These are phyloP conservation scores for Synchytrium microbalum DNA, from an alignment of 371 early-diverging fungal genomes.

Conservation along the genomic window DNA sequence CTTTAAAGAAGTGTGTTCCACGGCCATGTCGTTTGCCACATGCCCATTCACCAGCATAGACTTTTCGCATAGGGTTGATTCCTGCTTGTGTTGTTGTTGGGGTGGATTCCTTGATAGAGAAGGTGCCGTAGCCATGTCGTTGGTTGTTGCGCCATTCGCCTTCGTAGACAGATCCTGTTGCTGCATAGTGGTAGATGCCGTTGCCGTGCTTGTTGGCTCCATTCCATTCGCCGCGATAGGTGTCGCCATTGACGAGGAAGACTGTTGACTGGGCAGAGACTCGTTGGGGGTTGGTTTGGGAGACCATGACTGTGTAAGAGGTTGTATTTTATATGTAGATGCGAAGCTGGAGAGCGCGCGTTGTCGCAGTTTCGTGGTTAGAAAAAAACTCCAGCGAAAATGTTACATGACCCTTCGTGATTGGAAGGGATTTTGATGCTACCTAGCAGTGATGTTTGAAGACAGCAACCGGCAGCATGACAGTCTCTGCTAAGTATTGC, in stretches of 20 bases:
- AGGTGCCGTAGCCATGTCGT: constrained; percentile 43
- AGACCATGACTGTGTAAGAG: no score
- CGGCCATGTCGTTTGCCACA: constrained; percentile 36
- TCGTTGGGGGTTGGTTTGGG: no score
- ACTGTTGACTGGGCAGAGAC: constrained; percentile 41
- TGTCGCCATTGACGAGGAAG: constrained; percentile 43
- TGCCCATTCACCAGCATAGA: constrained; percentile 46
- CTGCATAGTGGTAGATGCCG: not conserved
- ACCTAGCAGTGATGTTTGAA: no score
- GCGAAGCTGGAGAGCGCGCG: no score
- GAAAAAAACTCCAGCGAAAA: no score
- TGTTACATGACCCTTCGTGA: no score
- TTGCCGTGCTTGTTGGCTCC: constrained; percentile 40
- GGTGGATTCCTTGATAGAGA: constrained; percentile 23
- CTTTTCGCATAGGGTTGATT: constrained; percentile 20
- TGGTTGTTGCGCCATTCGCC: constrained; percentile 39
- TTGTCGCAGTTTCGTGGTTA: no score
- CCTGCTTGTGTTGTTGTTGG: not conserved
- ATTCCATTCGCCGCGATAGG: constrained; percentile 46
- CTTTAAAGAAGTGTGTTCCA: constrained; percentile 44
- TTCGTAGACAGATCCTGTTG: constrained; percentile 30
- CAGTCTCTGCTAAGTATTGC: no score
- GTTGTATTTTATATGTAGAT: no score
- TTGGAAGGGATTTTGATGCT: no score
- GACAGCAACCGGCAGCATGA: no score